A percentile compares a stretch with the other conserved stretches of the same genome.
Conservation (phyloP, 495 filamentous ascomycete species). For the Penicillium cinerascens region DNA sequence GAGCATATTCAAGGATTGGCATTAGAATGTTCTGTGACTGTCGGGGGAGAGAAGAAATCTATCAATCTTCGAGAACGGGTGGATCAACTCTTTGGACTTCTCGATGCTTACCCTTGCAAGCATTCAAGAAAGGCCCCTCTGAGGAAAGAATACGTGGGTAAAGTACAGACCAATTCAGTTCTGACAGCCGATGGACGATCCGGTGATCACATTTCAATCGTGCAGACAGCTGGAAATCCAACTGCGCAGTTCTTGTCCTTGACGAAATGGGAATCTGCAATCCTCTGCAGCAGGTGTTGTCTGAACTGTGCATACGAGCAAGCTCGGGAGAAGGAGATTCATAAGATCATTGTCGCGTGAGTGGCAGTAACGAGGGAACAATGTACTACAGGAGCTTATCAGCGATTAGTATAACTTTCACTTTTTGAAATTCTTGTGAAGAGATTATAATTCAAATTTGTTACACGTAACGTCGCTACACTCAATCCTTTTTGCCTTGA, state of each 20-base stretch:
- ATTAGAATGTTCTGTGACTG: neutral
- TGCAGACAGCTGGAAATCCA: neutral
- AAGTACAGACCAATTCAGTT: neutral
- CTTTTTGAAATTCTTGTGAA: too few species aligned
- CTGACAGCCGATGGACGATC: neutral
- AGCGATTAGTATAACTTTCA: too few species aligned
- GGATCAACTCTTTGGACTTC: neutral
- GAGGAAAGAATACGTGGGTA: neutral
- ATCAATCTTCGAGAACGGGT: neutral
- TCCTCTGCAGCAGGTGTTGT: neutral
- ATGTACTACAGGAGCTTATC: too few species aligned
- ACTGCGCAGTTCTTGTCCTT: slow-evolving; percentile 1
- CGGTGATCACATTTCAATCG: neutral
- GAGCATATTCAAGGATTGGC: neutral
- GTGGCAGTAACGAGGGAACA: too few species aligned
- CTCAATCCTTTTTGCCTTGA: too few species aligned
- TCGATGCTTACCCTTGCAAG: neutral
- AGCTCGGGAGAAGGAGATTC: neutral
- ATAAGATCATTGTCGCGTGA: slow-evolving; percentile 1
- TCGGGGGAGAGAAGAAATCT: neutral
- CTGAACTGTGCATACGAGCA: slow-evolving; percentile 6
- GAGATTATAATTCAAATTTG: too few species aligned
- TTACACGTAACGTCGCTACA: too few species aligned
- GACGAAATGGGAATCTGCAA: neutral
- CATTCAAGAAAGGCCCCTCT: neutral